Evolutionary conservation across 306 rosid species (phyloP).

Genomic region (Glycine tomentella): DNA sequence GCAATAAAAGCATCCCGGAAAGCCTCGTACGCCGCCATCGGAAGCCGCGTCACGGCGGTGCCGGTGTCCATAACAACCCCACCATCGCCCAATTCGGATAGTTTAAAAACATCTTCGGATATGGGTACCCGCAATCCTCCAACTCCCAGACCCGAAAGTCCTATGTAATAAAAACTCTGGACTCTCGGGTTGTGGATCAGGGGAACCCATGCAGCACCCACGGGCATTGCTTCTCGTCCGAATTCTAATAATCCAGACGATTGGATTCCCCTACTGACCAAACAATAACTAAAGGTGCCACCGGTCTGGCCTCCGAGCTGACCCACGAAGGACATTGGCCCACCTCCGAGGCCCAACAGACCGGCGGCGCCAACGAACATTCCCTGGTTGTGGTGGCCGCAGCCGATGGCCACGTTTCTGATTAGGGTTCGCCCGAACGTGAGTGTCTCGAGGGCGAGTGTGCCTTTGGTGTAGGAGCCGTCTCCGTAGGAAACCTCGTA

Average conservation of each 20-base stretch:
- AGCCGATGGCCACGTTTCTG: conserved; percentile 86
- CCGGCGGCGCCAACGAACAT: conserved; percentile 99
- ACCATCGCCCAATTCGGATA: conserved; percentile 67
- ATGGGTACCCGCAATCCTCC: conserved; percentile 74
- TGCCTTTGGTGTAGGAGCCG: conserved; percentile 91
- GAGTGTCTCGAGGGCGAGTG: conserved; percentile 86
- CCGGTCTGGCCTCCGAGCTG: conserved; percentile 92
- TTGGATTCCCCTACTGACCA: conserved; percentile 74
- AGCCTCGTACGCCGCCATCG: conserved; percentile 67
- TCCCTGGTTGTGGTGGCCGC: conserved; percentile 90
- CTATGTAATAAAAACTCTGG: conserved; percentile 78
- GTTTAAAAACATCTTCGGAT: conserved; percentile 63
- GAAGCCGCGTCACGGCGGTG: conserved; percentile 88
- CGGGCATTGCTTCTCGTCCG: conserved; percentile 84
- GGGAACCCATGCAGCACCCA: conserved; percentile 92
- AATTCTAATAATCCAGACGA: conserved; percentile 73
- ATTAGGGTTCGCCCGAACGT: conserved; percentile 75
- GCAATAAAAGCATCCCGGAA: conserved; percentile 69
- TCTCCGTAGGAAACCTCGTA: conserved; percentile 91
- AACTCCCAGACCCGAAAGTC: conserved; percentile 82
- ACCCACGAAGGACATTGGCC: conserved; percentile 90
- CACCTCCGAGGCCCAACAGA: conserved; percentile 87
- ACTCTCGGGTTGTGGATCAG: conserved; percentile 67
- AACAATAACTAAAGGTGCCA: conserved; percentile 79
- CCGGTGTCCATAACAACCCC: conserved; percentile 99